Evolutionary conservation across 805 yeast genomes (phyloP), one percentile per base, ranked within the genome.

Genomic region (Tetrapisispora fleetii): DNA sequence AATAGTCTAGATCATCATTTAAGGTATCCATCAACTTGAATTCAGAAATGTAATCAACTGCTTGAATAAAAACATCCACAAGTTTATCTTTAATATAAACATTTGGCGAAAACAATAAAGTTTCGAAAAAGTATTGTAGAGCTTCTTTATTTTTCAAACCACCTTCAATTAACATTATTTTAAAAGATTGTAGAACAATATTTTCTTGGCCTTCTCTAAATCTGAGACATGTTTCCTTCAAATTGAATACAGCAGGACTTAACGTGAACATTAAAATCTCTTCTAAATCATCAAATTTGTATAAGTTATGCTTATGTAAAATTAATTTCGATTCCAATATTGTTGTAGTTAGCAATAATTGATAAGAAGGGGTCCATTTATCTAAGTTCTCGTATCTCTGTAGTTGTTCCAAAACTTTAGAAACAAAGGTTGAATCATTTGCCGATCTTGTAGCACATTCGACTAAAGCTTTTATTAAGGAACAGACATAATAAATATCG

Each of bases 321-420:
- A 70, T 64, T 39, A 85, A 72, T 53, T 83, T 85, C 53, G 78
- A 89, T 78, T 5, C 78, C 68, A 27, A 71, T 65, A 17, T 89
- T 73, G 37, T 85, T 69, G 36, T 73, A 52, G 49, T 75, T 62
- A 46, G 79, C 42, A 56, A 46, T 11, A 62, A 50, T 37, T 62
- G 82, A 52, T 77, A 79, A 0, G 95, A 82, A 1, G 96, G 91
- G 8, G 83, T 73, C 95, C 95, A 88, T 40, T 77, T 80, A 58
- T 91, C 98, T 67, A 93, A 74, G 52, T 89, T 80, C 54, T 80
- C 79, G 51, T 81, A 75, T 50, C 97, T 74, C 48, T 81, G 79
- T 42, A 93, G 70, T 59, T 90, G 97, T 7, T 75, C 73, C 8
- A 81, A 56, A 0, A 81, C 79, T 16, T 74, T 75, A 3, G 62